A percentile compares a stretch with the other conserved stretches of the same genome.
These are phyloP conservation scores for Castanea mollissima DNA, from an alignment of 306 rosid species.

Conservation along the genomic window DNA sequence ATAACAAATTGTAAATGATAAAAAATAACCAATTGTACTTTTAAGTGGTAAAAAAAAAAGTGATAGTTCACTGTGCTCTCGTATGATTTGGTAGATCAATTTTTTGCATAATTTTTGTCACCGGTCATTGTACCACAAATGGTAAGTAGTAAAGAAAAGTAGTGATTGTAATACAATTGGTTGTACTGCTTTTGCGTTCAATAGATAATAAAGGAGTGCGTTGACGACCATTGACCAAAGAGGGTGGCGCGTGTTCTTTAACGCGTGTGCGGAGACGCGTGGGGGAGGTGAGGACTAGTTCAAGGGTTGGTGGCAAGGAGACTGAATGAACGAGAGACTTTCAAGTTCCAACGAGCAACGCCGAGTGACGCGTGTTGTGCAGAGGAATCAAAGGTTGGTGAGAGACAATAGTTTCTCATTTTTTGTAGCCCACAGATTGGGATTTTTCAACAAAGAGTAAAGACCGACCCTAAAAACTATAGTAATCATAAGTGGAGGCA, in stretches of 20 bases:
- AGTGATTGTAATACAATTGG: too few relatives aligned
- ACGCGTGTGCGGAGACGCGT: not conserved
- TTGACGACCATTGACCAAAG: not conserved
- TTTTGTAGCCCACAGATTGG: not conserved
- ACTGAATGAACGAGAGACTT: not conserved
- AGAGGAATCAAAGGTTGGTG: conserved; percentile 45
- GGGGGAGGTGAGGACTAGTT: not conserved
- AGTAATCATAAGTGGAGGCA: too few relatives aligned
- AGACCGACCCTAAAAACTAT: too few relatives aligned
- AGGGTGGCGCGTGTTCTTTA: not conserved
- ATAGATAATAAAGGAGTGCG: too few relatives aligned
- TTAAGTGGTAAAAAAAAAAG: rapidly evolving
- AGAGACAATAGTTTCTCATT: conserved; percentile 14
- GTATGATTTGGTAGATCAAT: too few relatives aligned
- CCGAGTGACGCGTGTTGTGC: not conserved
- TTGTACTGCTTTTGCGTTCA: too few relatives aligned
- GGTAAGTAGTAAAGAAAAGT: too few relatives aligned
- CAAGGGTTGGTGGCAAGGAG: conserved; percentile 2
- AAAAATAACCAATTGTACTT: too few relatives aligned
- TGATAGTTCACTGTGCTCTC: rapidly evolving
- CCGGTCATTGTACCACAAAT: too few relatives aligned
- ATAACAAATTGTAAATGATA: rapidly evolving
- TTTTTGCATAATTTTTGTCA: too few relatives aligned
- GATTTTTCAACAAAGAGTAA: too few relatives aligned
- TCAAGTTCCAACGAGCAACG: not conserved